Percentiles rank a stretch among this genome's conserved stretches.
Conservation (phyloP, 352 stramenopile genomes). For the Phytophthora foliorum region DNA sequence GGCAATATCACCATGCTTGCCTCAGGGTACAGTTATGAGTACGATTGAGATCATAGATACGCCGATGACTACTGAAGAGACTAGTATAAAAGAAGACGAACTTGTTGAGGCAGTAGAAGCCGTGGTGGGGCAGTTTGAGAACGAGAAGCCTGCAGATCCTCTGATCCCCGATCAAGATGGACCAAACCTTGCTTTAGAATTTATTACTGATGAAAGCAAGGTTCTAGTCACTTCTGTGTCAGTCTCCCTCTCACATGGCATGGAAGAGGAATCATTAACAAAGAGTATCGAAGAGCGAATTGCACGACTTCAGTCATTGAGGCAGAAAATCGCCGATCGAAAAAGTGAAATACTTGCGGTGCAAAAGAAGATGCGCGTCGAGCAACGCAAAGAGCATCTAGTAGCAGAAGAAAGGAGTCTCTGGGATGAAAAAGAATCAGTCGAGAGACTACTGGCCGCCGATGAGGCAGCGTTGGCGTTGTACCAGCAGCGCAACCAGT, state of each 20-base stretch:
- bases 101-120: too few relatives aligned
- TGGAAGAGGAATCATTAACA: constrained; percentile 51
- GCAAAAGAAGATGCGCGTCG: constrained; percentile 61
- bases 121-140: too few relatives aligned
- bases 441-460: constrained; percentile 46
- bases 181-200: background rate
- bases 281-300: constrained; percentile 78
- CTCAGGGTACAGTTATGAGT: too few relatives aligned
- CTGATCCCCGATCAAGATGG: background rate
- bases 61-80: too few relatives aligned
- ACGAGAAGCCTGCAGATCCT: too few relatives aligned
- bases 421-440: constrained; percentile 56
- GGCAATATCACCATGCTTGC: too few relatives aligned
- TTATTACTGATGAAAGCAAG: constrained; percentile 12
- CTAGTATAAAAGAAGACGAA: too few relatives aligned
- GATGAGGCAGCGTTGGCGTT: constrained; percentile 57
- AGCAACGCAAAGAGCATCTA: constrained; percentile 59
- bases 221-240: constrained; percentile 16
- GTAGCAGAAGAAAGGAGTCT: constrained; percentile 53
- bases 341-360: constrained; percentile 53
- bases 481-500: constrained; percentile 53
- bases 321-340: constrained; percentile 46
- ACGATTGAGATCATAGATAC: too few relatives aligned
- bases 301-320: constrained; percentile 58
- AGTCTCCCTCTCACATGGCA: constrained; percentile 31